Conservation (phyloP, 495 filamentous ascomycete species). For the Lentithecium fluviatile region DNA sequence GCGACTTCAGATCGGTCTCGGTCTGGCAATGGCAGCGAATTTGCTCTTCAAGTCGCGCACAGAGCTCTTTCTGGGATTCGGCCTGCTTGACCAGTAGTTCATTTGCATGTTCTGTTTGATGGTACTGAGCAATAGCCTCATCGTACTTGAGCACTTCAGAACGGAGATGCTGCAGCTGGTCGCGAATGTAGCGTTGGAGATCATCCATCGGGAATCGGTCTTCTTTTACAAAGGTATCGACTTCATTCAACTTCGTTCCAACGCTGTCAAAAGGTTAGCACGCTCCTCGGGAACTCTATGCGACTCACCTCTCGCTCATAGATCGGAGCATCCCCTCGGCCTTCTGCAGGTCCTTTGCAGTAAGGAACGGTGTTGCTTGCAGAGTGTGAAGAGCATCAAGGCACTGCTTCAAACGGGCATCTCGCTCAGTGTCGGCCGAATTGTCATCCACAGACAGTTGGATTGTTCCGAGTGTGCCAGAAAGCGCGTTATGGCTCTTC, state of each 20-base stretch:
- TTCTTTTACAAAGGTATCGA: not conserved
- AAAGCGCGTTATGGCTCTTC: constrained; percentile 13
- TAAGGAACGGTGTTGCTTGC: constrained; percentile 15
- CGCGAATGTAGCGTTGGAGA: constrained; percentile 3
- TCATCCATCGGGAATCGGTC: constrained; percentile 4
- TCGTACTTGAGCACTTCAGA: constrained; percentile 22
- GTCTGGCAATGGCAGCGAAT: constrained; percentile 6
- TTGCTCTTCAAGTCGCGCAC: constrained; percentile 10
- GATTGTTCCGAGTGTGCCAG: constrained; percentile 36
- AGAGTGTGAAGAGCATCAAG: constrained; percentile 7
- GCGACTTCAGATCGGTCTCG: constrained; percentile 19
- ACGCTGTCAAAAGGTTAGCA: constrained; percentile 10
- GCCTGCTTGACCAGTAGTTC: constrained; percentile 7
- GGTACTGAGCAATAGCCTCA: constrained; percentile 6
- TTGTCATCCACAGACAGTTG: constrained; percentile 11
- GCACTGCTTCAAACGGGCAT: constrained; percentile 14
- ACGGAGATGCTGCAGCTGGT: constrained; percentile 10
- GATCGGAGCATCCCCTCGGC: constrained; percentile 27
- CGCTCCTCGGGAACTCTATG: not conserved
- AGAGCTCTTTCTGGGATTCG: not conserved
- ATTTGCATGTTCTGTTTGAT: constrained; percentile 11
- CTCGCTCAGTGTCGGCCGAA: not conserved
- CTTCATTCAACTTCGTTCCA: constrained; percentile 7
- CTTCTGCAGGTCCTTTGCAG: constrained; percentile 20
- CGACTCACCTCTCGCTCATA: constrained; percentile 18